Base-by-base conservation (phyloP, 495 filamentous ascomycete genomes). In the Penicillium flavigenum region DNA sequence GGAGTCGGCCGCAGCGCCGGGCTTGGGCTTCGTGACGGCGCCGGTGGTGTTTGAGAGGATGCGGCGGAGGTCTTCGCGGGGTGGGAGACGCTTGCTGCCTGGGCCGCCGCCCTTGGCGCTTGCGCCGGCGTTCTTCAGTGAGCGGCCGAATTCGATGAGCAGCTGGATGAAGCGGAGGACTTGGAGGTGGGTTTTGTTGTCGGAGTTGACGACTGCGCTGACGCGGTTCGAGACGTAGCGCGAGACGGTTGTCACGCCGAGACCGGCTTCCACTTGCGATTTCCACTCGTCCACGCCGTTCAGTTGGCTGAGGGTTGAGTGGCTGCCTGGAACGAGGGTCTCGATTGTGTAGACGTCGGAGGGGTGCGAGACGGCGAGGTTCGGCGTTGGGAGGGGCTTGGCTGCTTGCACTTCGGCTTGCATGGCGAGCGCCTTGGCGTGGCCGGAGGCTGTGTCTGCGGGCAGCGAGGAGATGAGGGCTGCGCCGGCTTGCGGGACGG, bases 291-390 rank as follows among this genome's bases (percentile, higher is more conserved):
- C 83, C 34, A 92, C 79, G 41, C 69, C 67, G 14, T 83, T 83
- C 20, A 92, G 78, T 39, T 79, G 71, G 49, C 79, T 81, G 62
- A 86, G 71, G 36, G 76, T 80, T 19, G 73, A 62, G 43, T 72
- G 55, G 39, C 76, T 74, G 46, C 75, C 73, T 8, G 74, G 72
- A 22, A 96, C 84, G 44, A 98, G 73, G 12, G 76, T 74, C 24
- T 86, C 80, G 44, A 89, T 70, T 2, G 88, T 71, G 70, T 98
- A 98, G 39, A 96, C 91, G 38, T 96, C 90, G 12, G 83, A 81
- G n/a, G 90, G 83, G 20, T 85, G 83, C 29, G 78, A 72, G 22
- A 90, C 92, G 2, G 83, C 78, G 45, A 86, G 77, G 67, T 98
- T 90, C 45, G 88, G 81, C 12, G 76, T 81, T 2, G 94, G 94